Conservation (phyloP, 1,284 basidiomycete species). For the Papiliotrema nemorosa region DNA sequence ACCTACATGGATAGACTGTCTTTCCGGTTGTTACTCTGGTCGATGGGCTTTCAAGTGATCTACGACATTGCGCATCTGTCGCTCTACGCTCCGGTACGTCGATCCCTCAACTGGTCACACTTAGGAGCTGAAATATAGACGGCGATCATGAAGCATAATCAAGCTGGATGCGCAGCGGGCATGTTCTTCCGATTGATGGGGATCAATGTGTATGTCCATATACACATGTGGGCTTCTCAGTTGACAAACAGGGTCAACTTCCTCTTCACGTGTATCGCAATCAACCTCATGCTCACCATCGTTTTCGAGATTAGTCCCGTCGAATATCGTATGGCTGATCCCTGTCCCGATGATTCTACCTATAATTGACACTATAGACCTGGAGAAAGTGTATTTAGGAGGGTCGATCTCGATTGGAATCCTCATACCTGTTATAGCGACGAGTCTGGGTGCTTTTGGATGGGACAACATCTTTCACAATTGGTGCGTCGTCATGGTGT, state of each 20-base stretch:
- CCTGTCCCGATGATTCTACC: background rate
- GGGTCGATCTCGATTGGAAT: conserved; percentile 2
- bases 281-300: conserved; percentile 24
- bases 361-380: background rate
- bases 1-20: conserved; percentile 20
- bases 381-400: conserved; percentile 6
- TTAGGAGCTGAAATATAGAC: conserved; percentile 1
- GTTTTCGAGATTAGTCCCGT: conserved; percentile 22
- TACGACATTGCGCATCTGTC: conserved; percentile 22
- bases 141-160: background rate
- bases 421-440: conserved; percentile 1
- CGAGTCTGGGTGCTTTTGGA: conserved; percentile 2
- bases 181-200: conserved; percentile 21
- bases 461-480: conserved; percentile 4
- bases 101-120: background rate
- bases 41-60: conserved; percentile 18
- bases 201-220: conserved; percentile 13
- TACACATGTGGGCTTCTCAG: background rate
- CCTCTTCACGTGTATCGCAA: conserved; percentile 22
- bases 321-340: conserved; percentile 11
- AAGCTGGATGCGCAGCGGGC: conserved; percentile 12
- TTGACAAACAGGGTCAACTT: conserved; percentile 20
- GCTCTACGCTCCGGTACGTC: conserved; percentile 8
- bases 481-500: conserved; percentile 1
- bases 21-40: conserved; percentile 21